Conservation (phyloP, 2,329 filamentous ascomycete species). For the Penicillium griseofulvum region DNA sequence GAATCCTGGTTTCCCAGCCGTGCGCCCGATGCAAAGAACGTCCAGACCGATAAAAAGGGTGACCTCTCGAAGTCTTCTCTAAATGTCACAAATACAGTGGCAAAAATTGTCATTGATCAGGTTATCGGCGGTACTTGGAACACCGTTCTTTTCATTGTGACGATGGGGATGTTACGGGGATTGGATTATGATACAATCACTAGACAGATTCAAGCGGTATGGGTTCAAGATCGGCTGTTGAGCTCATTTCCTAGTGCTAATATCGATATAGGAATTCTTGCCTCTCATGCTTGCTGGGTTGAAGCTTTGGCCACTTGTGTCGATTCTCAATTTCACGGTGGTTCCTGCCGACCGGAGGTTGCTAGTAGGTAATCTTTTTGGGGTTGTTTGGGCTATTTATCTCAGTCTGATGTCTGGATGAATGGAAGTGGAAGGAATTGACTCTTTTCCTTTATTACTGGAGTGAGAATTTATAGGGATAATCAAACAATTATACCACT, state of each 20-base stretch:
- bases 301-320: conserved; percentile 43
- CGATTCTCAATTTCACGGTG: conserved; percentile 39
- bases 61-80: conserved; percentile 13
- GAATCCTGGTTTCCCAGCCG: conserved; percentile 53
- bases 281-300: conserved; percentile 39
- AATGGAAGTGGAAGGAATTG: neutral
- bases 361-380: conserved; percentile 11
- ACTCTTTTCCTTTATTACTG: neutral
- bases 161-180: conserved; percentile 51
- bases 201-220: conserved; percentile 35
- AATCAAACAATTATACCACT: neutral
- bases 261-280: conserved; percentile 32
- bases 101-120: conserved; percentile 60
- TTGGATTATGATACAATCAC: conserved; percentile 33
- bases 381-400: neutral
- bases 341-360: conserved; percentile 36
- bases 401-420: conserved; percentile 31
- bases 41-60: neutral
- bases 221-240: neutral
- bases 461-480: neutral
- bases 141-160: conserved; percentile 55
- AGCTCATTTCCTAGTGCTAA: neutral
- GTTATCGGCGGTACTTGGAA: conserved; percentile 57
- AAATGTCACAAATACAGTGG: conserved; percentile 38
- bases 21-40: neutral